A percentile compares a stretch with the other conserved stretches of the same genome.
These are phyloP conservation scores for Flaveria trinervia DNA, from an alignment of 129 eudicot species.

Conservation along the genomic window DNA sequence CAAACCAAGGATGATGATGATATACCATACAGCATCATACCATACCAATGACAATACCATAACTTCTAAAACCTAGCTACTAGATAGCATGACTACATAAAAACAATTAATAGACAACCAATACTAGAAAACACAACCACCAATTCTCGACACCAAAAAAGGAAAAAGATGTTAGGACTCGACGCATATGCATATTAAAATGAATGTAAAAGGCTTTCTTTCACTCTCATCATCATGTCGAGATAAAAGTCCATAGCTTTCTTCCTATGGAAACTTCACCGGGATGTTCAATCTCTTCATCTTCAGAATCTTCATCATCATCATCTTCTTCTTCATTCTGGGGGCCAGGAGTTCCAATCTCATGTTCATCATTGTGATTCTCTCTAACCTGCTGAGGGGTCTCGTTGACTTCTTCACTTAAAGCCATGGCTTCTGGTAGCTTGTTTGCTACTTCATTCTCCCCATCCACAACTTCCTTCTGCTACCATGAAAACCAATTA, in stretches of 20 bases:
- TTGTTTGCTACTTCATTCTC: slow-evolving; percentile 36
- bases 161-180: slow-evolving; percentile 39
- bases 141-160: slow-evolving; percentile 45
- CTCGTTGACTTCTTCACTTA: slow-evolving; percentile 84
- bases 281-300: slow-evolving; percentile 77
- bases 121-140: slow-evolving; percentile 17
- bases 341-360: slow-evolving; percentile 35
- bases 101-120: slow-evolving; percentile 22
- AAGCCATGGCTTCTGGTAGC: slow-evolving; percentile 34
- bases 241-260: slow-evolving; percentile 91
- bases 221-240: slow-evolving; percentile 48
- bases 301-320: slow-evolving; percentile 39
- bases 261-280: slow-evolving; percentile 96
- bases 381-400: slow-evolving; percentile 53
- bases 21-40: slow-evolving; percentile 3
- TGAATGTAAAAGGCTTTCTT: neutral
- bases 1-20: slow-evolving; percentile 26
- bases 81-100: slow-evolving; percentile 23
- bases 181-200: slow-evolving; percentile 30
- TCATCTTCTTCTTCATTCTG: slow-evolving; percentile 18
- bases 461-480: slow-evolving; percentile 34
- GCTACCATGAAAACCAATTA: slow-evolving; percentile 28
- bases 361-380: slow-evolving; percentile 29
- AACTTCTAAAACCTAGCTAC: slow-evolving; percentile 32
- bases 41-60: neutral